Percentiles rank a stretch among this genome's conserved stretches.
phyloP scores from a whole-genome alignment of 208 protist species.

The Kentomonas sorsogonicus region DNA sequence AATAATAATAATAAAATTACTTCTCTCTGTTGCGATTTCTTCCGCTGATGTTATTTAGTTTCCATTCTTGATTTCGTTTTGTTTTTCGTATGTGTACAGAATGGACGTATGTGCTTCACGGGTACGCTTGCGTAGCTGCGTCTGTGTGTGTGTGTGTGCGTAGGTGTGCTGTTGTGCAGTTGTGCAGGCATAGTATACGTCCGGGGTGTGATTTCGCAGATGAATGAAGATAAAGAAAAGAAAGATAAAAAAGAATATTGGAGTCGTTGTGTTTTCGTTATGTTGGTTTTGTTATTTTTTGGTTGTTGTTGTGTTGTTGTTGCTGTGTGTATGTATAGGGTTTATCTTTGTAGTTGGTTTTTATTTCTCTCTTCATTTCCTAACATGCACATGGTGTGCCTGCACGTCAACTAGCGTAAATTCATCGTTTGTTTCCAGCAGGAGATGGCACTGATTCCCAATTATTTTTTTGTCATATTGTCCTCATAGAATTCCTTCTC shows the following conservation, averaged over 20 bases:
- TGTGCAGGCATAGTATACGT: no score
- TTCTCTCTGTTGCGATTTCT: background rate
- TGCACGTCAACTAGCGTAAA: no score
- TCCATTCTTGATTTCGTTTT: background rate
- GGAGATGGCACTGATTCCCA: background rate
- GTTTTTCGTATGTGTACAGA: slow-evolving; percentile 8
- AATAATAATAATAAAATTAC: background rate
- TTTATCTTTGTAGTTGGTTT: background rate
- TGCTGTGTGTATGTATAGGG: slow-evolving; percentile 12
- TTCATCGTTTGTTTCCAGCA: background rate
- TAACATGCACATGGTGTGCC: no score
- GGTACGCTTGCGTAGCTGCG: no score
- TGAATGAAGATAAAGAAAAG: no score
- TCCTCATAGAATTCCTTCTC: no score
- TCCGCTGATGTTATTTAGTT: background rate
- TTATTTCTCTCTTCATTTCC: slow-evolving; percentile 2
- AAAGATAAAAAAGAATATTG: no score
- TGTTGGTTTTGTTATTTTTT: background rate
- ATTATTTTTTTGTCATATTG: slow-evolving; percentile 2
- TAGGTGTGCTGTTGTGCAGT: no score
- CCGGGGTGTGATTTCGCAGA: no score
- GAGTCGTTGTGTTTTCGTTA: slow-evolving; percentile 6
- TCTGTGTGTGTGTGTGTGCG: no score
- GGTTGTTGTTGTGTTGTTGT: background rate
- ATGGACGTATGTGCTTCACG: background rate